Conservation (phyloP, 345 rosid genomes). For the Stellera chamaejasme region DNA sequence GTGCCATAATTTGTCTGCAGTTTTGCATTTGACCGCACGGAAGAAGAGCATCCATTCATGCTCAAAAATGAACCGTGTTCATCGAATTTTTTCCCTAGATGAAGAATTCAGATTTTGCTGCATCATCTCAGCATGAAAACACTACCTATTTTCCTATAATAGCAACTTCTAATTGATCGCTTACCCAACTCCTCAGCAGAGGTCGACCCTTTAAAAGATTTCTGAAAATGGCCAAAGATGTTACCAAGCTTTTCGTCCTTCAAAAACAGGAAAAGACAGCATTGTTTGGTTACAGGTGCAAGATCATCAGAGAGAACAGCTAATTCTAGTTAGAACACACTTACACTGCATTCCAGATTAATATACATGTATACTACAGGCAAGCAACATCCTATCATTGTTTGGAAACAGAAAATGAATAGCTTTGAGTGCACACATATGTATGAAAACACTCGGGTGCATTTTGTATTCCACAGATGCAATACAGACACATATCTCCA, state of each 20-base stretch:
- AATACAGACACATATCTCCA: too few relatives aligned
- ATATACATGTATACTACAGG: too few relatives aligned
- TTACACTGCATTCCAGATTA: too few relatives aligned
- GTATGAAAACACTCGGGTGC: too few relatives aligned
- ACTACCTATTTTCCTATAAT: not conserved
- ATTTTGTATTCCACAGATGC: too few relatives aligned
- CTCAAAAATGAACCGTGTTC: slow-evolving; percentile 77
- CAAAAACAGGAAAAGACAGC: slow-evolving; percentile 13
- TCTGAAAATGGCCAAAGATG: slow-evolving; percentile 61
- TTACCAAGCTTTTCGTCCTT: slow-evolving; percentile 69
- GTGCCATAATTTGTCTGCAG: slow-evolving; percentile 19
- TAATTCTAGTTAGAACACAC: too few relatives aligned
- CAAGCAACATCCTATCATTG: too few relatives aligned
- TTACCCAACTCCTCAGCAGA: slow-evolving; percentile 53
- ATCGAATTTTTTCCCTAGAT: slow-evolving; percentile 49
- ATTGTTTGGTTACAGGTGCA: too few relatives aligned
- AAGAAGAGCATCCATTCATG: slow-evolving; percentile 25
- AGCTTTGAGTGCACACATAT: too few relatives aligned
- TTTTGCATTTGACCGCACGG: slow-evolving; percentile 25
- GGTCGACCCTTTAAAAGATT: slow-evolving; percentile 38
- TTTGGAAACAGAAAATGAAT: too few relatives aligned
- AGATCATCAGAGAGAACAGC: too few relatives aligned
- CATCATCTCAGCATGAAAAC: slow-evolving; percentile 9
- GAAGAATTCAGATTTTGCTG: slow-evolving; percentile 15
- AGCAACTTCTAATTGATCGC: slow-evolving; percentile 18